Conservation (phyloP, 179 eudicot species). For the Carnegiea gigantea region DNA sequence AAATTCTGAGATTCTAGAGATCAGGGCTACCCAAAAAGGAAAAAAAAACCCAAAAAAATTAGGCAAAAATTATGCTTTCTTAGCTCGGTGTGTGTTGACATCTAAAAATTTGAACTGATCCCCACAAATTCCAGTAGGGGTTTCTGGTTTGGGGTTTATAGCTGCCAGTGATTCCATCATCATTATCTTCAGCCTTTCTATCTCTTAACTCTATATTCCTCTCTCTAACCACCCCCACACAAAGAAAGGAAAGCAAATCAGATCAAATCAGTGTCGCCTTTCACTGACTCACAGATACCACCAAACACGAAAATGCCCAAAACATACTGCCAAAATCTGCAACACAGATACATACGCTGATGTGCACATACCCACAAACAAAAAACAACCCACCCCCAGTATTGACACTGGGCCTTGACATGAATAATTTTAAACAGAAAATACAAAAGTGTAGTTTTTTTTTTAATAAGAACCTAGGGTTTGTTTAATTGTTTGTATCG, state of each 20-base stretch:
- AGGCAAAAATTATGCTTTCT: neutral
- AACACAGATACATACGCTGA: constrained; percentile 27
- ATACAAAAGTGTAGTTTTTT: neutral
- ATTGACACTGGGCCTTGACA: too few species aligned
- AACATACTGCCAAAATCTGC: constrained; percentile 42
- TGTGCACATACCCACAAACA: constrained; percentile 4
- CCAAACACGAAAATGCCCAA: constrained; percentile 48
- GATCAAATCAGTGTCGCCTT: constrained; percentile 32
- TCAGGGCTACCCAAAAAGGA: constrained; percentile 14
- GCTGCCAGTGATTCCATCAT: constrained; percentile 16
- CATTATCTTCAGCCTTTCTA: neutral
- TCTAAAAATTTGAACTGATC: constrained; percentile 23
- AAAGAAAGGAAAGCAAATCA: constrained; percentile 16
- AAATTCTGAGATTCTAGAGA: constrained; percentile 37
- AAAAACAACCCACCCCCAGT: neutral
- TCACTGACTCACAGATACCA: constrained; percentile 38
- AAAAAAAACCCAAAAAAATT: neutral
- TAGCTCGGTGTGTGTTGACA: constrained; percentile 28
- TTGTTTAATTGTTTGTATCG: too few species aligned
- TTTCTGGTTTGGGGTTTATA: constrained; percentile 29
- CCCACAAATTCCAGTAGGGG: constrained; percentile 36
- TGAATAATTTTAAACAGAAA: too few species aligned
- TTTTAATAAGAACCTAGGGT: too few species aligned
- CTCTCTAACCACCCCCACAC: neutral
- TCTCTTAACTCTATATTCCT: neutral